Percentiles rank a stretch among this genome's conserved stretches.
These are phyloP conservation scores for Pyrus communis DNA, from an alignment of 306 rosid genomes.

Conservation along the genomic window DNA sequence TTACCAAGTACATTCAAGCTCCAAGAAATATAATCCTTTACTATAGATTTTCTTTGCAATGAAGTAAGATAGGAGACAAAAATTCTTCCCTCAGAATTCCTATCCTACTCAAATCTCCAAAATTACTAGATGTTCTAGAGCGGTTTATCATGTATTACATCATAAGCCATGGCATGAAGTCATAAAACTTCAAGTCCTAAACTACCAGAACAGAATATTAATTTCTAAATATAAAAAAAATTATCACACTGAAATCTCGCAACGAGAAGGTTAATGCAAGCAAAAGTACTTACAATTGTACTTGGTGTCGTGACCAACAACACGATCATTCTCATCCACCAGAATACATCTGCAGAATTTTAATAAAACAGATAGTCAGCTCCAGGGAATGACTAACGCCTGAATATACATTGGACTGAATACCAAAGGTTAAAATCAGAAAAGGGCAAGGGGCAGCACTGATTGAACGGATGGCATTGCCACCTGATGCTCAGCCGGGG, in stretches of 20 bases:
- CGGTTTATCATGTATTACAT: neutral
- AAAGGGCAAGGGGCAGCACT: neutral
- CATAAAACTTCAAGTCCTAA: neutral
- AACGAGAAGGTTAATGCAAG: neutral
- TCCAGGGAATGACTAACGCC: neutral
- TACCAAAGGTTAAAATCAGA: neutral
- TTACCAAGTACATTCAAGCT: neutral
- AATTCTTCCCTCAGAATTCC: neutral
- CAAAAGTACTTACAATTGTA: constrained; percentile 68
- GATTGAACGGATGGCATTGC: neutral
- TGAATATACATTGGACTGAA: neutral
- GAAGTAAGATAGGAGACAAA: neutral
- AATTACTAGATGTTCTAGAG: neutral
- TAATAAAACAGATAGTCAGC: constrained; percentile 7
- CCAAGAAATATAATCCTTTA: neutral
- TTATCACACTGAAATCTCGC: neutral
- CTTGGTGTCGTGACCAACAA: constrained; percentile 91
- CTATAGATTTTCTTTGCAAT: neutral
- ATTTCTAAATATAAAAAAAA: neutral
- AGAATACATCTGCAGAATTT: constrained; percentile 75
- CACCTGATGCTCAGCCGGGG: neutral
- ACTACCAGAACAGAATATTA: neutral
- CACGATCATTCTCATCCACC: constrained; percentile 90
- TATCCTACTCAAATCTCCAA: neutral
- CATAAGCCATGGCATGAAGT: neutral